Percentiles rank a stretch among this genome's conserved stretches.
These are phyloP conservation scores for Glycine latifolia DNA, from an alignment of 306 rosid species.

Conservation along the genomic window DNA sequence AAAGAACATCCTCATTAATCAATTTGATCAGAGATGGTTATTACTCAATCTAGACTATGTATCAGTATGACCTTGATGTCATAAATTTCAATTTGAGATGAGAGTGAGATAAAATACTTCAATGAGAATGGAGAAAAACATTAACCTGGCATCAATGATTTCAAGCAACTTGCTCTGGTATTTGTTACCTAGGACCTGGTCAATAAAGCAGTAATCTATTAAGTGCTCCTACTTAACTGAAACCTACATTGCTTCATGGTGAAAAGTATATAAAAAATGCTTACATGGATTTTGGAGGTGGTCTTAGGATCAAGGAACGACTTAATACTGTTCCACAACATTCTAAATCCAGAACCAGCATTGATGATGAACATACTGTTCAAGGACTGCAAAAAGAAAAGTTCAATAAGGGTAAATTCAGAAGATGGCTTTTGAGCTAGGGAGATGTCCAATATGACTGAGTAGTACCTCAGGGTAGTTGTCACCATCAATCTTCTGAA, in stretches of 20 bases:
- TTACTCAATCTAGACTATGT: slow-evolving; percentile 14
- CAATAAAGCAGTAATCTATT: slow-evolving; percentile 37
- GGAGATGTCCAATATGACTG: not conserved
- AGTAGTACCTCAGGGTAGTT: slow-evolving; percentile 89
- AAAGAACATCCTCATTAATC: slow-evolving; percentile 8
- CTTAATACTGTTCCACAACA: slow-evolving; percentile 89
- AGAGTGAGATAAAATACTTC: slow-evolving; percentile 6
- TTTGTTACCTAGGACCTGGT: slow-evolving; percentile 94
- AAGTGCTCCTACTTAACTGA: slow-evolving; percentile 39
- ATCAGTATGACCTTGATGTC: not conserved
- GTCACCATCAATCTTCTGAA: slow-evolving; percentile 96
- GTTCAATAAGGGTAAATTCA: slow-evolving; percentile 35
- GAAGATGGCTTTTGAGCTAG: slow-evolving; percentile 8
- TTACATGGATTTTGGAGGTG: slow-evolving; percentile 83
- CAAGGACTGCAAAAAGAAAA: slow-evolving; percentile 58
- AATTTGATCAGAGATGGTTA: not conserved
- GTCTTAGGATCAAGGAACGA: slow-evolving; percentile 96
- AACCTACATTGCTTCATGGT: slow-evolving; percentile 11
- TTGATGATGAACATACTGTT: slow-evolving; percentile 97
- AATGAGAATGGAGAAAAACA: slow-evolving; percentile 11
- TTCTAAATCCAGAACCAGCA: slow-evolving; percentile 96
- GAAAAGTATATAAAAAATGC: slow-evolving; percentile 15
- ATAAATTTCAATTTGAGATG: slow-evolving; percentile 5
- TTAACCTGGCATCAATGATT: slow-evolving; percentile 81
- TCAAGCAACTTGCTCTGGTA: slow-evolving; percentile 97